Percentiles rank a stretch among this genome's conserved stretches.
phyloP scores from a whole-genome alignment of 2,329 filamentous ascomycete species.

The Stagonosporopsis rhizophila region DNA sequence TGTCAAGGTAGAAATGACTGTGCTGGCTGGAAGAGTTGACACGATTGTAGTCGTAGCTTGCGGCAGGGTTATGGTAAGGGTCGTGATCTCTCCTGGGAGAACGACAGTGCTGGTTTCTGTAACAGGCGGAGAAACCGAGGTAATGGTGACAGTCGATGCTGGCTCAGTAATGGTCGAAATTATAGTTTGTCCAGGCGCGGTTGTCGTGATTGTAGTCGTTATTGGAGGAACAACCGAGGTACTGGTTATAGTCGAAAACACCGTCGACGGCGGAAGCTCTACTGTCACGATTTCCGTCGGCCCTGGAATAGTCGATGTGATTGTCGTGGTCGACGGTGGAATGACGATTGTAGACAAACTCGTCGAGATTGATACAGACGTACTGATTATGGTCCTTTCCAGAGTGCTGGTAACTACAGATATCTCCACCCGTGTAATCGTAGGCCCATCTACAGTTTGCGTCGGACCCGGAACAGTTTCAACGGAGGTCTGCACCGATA shows the following conservation, averaged over 20 bases:
- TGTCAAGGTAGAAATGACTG: neutral
- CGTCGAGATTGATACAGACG: slow-evolving; percentile 4
- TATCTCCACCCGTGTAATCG: slow-evolving; percentile 11
- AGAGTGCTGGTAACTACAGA: slow-evolving; percentile 14
- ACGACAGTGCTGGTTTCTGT: no score
- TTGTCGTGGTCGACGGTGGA: slow-evolving; percentile 18
- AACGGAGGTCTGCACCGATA: neutral
- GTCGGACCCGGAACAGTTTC: slow-evolving; percentile 6
- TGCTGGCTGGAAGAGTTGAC: slow-evolving; percentile 1
- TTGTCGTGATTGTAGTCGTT: neutral
- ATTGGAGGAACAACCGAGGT: slow-evolving; percentile 1
- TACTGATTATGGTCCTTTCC: slow-evolving; percentile 1
- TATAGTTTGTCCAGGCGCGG: neutral
- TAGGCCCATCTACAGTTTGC: slow-evolving; percentile 5
- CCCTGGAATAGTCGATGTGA: slow-evolving; percentile 29
- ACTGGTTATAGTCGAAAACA: slow-evolving; percentile 7
- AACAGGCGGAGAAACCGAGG: no score
- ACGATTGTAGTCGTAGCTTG: neutral
- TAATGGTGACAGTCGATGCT: no score
- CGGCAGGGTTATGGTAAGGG: no score
- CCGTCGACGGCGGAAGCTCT: slow-evolving; percentile 16
- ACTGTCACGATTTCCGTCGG: slow-evolving; percentile 23
- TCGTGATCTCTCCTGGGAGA: no score
- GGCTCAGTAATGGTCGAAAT: neutral
- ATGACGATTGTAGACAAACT: slow-evolving; percentile 7